Evolutionary conservation across 2,329 filamentous ascomycete genomes (phyloP), one percentile per base, ranked within the genome.

Genomic region (Aspergillus ibericus): DNA sequence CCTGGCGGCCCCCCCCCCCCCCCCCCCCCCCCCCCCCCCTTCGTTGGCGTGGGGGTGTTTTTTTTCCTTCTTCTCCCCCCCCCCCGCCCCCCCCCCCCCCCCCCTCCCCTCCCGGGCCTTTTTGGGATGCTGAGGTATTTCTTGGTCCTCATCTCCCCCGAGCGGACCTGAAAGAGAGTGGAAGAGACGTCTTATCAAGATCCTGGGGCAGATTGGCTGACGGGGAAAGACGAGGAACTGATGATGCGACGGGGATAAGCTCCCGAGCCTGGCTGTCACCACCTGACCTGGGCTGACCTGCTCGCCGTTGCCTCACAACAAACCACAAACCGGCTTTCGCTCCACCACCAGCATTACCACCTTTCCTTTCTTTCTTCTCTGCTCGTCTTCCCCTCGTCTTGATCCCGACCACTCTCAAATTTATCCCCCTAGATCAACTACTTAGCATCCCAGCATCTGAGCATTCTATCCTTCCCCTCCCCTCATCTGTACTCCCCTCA

Each of bases 121-220:
- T 53, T 53, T 22, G 13, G 3, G 51, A 42, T 32, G 22, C 25
- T 44, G 51, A 40, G 36, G 36, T 53, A 53, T 53, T 53, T 53
- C 29, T 34, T 35, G 35, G 18, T n/a, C 32, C 18, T 18, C 8
- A 16, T 32, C 12, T 10, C 8, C 18, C 18, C n/a, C 25, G 27
- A 20, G 29, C 29, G n/a, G 16, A 13, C 18, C 8, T 34, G 46
- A 22, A 18, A 34, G n/a, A 18, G 16, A 10, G 29, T 20, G 47
- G 13, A 20, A 9, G 15, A 29, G 47, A 20, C 5, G 47, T 20
- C 29, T 32, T 4, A 29, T 29, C 27, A 9, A 9, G 27, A 29
- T 27, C 25, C 7, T 27, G 25, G 7, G 25, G 25, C 25, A 27
- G 8, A 29, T 9, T 7, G 27, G 27, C 25, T 27, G 27, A 29